Percentiles rank a stretch among this genome's conserved stretches.
Evolutionary conservation across 2,329 filamentous ascomycete species (phyloP).

Genomic region (Cytospora mali): DNA sequence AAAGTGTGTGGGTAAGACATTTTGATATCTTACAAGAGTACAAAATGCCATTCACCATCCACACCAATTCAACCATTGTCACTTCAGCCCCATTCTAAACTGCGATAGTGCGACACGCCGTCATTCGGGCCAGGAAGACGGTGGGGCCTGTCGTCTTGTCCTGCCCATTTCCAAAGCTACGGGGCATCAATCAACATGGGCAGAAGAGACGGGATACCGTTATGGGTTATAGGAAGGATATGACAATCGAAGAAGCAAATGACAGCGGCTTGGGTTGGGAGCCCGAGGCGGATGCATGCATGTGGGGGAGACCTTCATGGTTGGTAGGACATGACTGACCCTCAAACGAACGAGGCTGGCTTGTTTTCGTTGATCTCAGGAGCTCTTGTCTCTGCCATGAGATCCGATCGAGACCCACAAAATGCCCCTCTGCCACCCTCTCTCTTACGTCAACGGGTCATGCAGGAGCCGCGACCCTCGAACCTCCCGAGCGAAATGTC

Average conservation of each 20-base stretch:
- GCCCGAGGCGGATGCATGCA: constrained; percentile 12
- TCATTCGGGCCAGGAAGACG: background rate
- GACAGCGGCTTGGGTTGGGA: background rate
- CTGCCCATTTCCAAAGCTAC: background rate
- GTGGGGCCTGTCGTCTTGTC: background rate
- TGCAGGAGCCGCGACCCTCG: background rate
- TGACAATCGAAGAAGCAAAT: background rate
- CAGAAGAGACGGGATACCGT: background rate
- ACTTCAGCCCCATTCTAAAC: background rate
- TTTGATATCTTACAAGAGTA: background rate
- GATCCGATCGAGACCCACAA: background rate
- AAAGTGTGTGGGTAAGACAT: background rate
- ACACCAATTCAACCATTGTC: background rate
- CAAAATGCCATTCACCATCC: background rate
- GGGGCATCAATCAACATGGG: too few species aligned
- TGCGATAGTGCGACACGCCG: background rate
- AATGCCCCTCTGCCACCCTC: background rate
- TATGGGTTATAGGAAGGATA: too few species aligned
- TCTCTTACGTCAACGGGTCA: background rate
- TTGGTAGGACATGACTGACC: constrained; percentile 18
- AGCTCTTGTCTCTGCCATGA: constrained; percentile 8
- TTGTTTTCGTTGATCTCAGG: constrained; percentile 10
- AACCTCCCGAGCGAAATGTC: constrained; percentile 13
- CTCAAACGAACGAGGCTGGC: constrained; percentile 10
- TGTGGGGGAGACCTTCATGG: constrained; percentile 15